A percentile compares a stretch with the other conserved stretches of the same genome.
These are phyloP conservation scores for Tagetes patula DNA, from an alignment of 129 eudicot species.

Conservation along the genomic window DNA sequence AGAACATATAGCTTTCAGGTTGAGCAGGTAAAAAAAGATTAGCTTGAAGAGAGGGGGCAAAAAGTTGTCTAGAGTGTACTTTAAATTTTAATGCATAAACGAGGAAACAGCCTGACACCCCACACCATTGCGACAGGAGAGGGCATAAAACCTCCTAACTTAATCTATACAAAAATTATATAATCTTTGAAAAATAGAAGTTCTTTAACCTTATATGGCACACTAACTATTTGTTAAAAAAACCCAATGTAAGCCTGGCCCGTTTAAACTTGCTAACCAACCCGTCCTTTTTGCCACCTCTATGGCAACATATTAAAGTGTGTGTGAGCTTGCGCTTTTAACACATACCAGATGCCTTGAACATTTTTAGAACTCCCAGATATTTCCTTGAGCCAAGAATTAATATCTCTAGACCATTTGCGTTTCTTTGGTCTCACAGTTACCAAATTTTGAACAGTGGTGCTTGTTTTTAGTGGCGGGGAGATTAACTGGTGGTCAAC, in stretches of 20 bases:
- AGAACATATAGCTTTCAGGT: neutral
- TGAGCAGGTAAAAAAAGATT: neutral
- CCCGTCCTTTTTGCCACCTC: neutral
- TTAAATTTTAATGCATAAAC: neutral
- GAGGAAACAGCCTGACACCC: no score
- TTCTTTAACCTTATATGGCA: neutral
- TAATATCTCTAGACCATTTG: constrained; percentile 43
- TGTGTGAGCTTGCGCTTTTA: neutral
- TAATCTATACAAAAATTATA: neutral
- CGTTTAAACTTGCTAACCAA: neutral
- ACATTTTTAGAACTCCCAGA: constrained; percentile 38
- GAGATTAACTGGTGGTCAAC: constrained; percentile 38
- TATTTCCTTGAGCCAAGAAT: constrained; percentile 69
- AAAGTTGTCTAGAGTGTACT: neutral
- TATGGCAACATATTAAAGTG: neutral
- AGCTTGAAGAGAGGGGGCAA: neutral
- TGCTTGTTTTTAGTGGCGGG: constrained; percentile 28
- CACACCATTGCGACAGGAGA: no score
- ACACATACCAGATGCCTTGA: constrained; percentile 53
- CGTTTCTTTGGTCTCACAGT: constrained; percentile 52
- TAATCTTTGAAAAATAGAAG: neutral
- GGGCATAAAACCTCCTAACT: neutral
- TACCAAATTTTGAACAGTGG: constrained; percentile 31
- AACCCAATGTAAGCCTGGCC: no score
- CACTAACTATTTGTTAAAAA: no score